Evolutionary conservation across 495 filamentous ascomycete species (phyloP).

Genomic region (Tuber microsphaerosporum): DNA sequence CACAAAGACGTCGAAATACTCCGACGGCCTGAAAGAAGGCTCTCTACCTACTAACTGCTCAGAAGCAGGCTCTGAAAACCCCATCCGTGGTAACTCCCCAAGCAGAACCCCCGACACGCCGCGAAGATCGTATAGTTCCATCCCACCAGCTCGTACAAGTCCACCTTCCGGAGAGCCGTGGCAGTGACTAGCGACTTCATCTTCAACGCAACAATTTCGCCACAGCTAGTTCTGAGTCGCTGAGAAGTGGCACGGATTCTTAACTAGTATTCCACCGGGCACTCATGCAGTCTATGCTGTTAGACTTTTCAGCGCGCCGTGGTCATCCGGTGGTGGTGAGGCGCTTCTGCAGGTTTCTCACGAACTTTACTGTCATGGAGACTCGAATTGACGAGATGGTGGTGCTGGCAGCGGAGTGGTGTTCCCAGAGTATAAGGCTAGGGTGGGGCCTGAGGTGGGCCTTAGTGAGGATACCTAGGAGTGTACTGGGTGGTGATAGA

Average conservation of each 20-base stretch:
- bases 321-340: background rate
- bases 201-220: slow-evolving; percentile 48
- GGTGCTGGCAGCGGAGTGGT: slow-evolving; percentile 11
- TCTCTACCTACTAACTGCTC: slow-evolving; percentile 26
- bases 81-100: slow-evolving; percentile 6
- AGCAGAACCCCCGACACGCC: background rate
- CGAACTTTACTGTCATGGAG: slow-evolving; percentile 21
- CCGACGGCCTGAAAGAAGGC: slow-evolving; percentile 25
- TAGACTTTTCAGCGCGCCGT: background rate
- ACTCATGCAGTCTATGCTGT: background rate
- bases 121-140: slow-evolving; percentile 35
- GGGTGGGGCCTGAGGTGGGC: slow-evolving; percentile 2
- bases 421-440: slow-evolving; percentile 13
- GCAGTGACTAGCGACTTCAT: slow-evolving; percentile 39
- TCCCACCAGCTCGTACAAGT: slow-evolving; percentile 43
- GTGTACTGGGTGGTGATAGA: slow-evolving; percentile 16
- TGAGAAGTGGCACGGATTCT: slow-evolving; percentile 6
- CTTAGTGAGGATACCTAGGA: background rate
- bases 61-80: slow-evolving; percentile 15
- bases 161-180: slow-evolving; percentile 38
- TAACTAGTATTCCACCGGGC: slow-evolving; percentile 6
- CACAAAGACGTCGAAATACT: slow-evolving; percentile 52
- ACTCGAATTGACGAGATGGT: slow-evolving; percentile 5
- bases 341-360: slow-evolving; percentile 4
- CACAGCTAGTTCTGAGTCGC: slow-evolving; percentile 32